Conservation (phyloP, 2,329 filamentous ascomycete species). For the Pseudogymnoascus sp. region DNA sequence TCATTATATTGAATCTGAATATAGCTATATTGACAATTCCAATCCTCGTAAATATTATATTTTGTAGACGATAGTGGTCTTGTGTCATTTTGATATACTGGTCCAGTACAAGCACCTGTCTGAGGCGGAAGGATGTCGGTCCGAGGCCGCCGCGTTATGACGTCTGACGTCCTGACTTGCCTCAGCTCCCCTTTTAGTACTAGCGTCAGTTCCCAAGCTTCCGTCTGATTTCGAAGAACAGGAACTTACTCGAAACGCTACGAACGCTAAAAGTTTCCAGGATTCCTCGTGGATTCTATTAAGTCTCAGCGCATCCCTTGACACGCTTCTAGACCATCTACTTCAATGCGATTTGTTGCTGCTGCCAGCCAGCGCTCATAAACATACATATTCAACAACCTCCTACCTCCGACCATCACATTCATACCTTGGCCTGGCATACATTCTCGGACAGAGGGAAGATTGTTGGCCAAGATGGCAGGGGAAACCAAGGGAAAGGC, state of each 20-base stretch:
- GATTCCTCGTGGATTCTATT: constrained; percentile 1
- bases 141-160: background rate
- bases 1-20: background rate
- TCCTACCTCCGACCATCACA: background rate
- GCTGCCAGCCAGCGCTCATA: constrained; percentile 9
- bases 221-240: constrained; percentile 8
- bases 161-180: background rate
- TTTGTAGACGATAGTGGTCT: background rate
- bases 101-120: background rate
- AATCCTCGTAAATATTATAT: background rate
- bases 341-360: constrained; percentile 6
- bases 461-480: constrained; percentile 27
- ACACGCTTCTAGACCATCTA: constrained; percentile 5
- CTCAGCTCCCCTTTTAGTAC: constrained; percentile 5
- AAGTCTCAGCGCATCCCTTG: constrained; percentile 7
- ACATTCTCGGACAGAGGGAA: background rate
- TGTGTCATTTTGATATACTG: background rate
- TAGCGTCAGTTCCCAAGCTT: background rate
- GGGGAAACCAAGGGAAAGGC: constrained; percentile 31
- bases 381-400: background rate
- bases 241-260: constrained; percentile 8
- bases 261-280: constrained; percentile 8
- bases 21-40: background rate
- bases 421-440: background rate
- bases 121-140: background rate